These are phyloP conservation scores for Hibiscus syriacus DNA, from an alignment of 345 rosid species.

Conservation along the genomic window DNA sequence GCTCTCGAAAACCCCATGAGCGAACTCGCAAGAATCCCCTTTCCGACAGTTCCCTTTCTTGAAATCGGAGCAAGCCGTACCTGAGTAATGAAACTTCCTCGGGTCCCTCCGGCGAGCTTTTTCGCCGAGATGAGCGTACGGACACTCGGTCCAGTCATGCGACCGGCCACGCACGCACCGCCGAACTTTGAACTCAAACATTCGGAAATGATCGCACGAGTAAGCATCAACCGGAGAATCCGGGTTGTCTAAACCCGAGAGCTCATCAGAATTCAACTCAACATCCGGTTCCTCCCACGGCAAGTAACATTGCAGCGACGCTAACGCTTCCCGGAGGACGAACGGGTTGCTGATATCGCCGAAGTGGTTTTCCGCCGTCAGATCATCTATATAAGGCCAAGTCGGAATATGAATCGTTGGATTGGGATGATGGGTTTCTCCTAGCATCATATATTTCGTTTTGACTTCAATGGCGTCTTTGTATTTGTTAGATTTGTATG, in stretches of 20 bases:
- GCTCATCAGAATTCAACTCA: constrained; percentile 49
- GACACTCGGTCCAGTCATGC: constrained; percentile 98
- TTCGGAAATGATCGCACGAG: constrained; percentile 81
- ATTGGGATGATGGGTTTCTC: constrained; percentile 45
- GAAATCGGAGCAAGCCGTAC: constrained; percentile 77
- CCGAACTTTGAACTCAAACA: constrained; percentile 90
- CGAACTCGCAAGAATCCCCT: constrained; percentile 79
- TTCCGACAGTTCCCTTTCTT: constrained; percentile 65
- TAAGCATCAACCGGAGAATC: constrained; percentile 55
- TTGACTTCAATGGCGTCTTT: background rate
- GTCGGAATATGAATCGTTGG: constrained; percentile 46
- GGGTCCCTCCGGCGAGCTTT: constrained; percentile 90
- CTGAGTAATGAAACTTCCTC: constrained; percentile 66
- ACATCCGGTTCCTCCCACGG: constrained; percentile 48
- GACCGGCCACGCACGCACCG: constrained; percentile 75
- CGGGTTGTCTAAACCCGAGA: constrained; percentile 31
- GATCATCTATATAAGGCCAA: constrained; percentile 52
- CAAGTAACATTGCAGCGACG: constrained; percentile 50
- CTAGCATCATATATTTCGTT: constrained; percentile 59
- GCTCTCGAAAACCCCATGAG: constrained; percentile 96
- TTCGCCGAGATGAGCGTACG: constrained; percentile 96
- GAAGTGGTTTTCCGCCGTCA: constrained; percentile 14
- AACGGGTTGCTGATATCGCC: constrained; percentile 19
- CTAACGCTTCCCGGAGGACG: constrained; percentile 44
- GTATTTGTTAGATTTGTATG: constrained; percentile 11